Evolutionary conservation across 2,329 filamentous ascomycete genomes (phyloP).

Genomic region (Teratosphaeria viscida): DNA sequence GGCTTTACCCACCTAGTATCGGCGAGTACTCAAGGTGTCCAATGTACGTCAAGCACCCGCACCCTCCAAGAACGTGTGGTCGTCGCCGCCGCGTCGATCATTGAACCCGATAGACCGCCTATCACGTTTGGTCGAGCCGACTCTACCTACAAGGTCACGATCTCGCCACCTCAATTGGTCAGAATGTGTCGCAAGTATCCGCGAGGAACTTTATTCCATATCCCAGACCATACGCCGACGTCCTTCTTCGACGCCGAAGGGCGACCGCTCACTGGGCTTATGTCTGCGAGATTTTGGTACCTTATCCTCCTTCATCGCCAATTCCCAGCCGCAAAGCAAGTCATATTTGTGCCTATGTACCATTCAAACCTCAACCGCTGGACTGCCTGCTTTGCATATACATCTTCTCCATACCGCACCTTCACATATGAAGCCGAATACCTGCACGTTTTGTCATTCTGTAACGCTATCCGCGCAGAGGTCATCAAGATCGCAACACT

Average conservation of each 20-base stretch:
- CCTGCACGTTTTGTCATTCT: conserved; percentile 27
- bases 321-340: conserved; percentile 37
- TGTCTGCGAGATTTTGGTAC: conserved; percentile 11
- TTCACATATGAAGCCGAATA: conserved; percentile 29
- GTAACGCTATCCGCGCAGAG: conserved; percentile 29
- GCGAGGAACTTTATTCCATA: conserved; percentile 11
- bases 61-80: conserved; percentile 8
- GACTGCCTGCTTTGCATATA: conserved; percentile 28
- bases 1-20: neutral
- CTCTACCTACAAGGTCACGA: conserved; percentile 9
- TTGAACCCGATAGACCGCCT: conserved; percentile 2
- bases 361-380: conserved; percentile 30
- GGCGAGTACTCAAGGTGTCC: conserved; percentile 8
- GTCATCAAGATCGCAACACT: conserved; percentile 26
- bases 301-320: conserved; percentile 14
- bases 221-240: conserved; percentile 10
- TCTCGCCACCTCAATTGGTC: conserved; percentile 10
- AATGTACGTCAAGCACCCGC: neutral
- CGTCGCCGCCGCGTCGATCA: conserved; percentile 11
- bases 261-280: conserved; percentile 4
- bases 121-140: conserved; percentile 12
- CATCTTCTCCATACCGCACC: conserved; percentile 32
- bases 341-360: conserved; percentile 42
- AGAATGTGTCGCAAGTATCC: conserved; percentile 13
- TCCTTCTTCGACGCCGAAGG: conserved; percentile 12